These are phyloP conservation scores for Calonectria ilicicola DNA, from an alignment of 2,329 filamentous ascomycete genomes.

Conservation along the genomic window DNA sequence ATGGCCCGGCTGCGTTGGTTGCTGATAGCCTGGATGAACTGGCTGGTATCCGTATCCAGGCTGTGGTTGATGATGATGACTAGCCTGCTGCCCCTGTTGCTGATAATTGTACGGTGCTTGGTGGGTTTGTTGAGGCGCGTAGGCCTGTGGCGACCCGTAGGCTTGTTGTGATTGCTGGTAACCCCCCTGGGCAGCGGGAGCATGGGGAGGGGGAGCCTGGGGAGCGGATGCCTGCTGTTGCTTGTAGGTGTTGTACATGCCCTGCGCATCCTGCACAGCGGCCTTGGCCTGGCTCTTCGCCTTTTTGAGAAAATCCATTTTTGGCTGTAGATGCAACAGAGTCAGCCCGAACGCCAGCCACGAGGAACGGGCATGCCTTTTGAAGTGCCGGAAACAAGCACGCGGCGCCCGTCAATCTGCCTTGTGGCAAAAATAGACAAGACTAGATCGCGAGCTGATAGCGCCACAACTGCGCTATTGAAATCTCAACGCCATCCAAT, in stretches of 20 bases:
- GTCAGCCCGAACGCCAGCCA: not conserved
- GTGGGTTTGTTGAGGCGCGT: not conserved
- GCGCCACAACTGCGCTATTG: conserved; percentile 8
- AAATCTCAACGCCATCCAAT: not conserved
- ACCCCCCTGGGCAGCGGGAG: not conserved
- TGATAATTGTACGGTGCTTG: not conserved
- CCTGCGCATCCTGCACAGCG: conserved; percentile 19
- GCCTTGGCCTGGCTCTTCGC: conserved; percentile 18
- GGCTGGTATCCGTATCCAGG: not conserved
- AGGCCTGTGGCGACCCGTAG: not conserved
- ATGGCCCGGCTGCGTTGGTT: not conserved
- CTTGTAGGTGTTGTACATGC: conserved; percentile 15
- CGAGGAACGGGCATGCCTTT: not conserved
- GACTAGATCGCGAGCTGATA: not conserved
- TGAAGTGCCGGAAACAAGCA: not conserved
- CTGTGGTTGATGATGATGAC: not conserved
- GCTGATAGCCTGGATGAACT: not conserved
- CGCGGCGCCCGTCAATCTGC: not conserved
- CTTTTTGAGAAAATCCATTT: conserved; percentile 19
- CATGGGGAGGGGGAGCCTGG: too few species aligned
- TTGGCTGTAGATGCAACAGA: not conserved
- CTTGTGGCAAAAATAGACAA: conserved; percentile 1
- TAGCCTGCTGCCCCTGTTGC: not conserved
- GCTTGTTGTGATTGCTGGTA: not conserved
- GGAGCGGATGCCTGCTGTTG: conserved; percentile 4